phyloP scores from a whole-genome alignment of 176 grass and related monocot genomes.

The Triticum dicoccoides region DNA sequence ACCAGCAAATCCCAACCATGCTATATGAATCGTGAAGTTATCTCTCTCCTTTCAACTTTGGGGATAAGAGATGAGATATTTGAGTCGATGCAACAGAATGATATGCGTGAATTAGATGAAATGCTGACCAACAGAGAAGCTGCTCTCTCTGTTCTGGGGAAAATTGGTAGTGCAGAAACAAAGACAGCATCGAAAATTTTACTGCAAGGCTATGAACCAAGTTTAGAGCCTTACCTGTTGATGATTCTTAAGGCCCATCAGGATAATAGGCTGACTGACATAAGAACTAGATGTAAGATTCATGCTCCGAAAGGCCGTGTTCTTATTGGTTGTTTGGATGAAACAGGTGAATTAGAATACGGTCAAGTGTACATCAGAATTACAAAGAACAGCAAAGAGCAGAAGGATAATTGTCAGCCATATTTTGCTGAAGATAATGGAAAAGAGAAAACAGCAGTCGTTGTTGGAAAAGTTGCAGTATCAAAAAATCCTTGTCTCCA shows the following conservation, averaged over 20 bases:
- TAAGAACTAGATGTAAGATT: constrained; percentile 77
- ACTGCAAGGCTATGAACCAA: constrained; percentile 77
- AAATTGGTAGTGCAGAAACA: constrained; percentile 51
- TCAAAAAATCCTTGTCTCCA: constrained; percentile 95
- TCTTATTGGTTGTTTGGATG: constrained; percentile 93
- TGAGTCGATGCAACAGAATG: constrained; percentile 62
- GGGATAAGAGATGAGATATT: constrained; percentile 81
- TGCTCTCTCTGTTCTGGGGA: constrained; percentile 67
- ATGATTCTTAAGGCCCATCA: constrained; percentile 85
- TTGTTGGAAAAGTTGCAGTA: constrained; percentile 74
- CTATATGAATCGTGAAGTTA: constrained; percentile 84
- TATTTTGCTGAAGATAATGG: constrained; percentile 52
- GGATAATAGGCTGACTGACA: constrained; percentile 71
- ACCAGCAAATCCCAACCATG: constrained; percentile 76
- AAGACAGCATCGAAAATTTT: constrained; percentile 64
- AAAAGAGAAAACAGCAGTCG: constrained; percentile 29
- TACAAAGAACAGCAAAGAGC: constrained; percentile 70
- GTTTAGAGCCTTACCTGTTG: constrained; percentile 68
- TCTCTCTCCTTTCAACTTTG: constrained; percentile 82
- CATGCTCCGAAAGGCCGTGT: constrained; percentile 82
- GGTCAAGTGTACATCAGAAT: constrained; percentile 81
- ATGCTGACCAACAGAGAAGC: constrained; percentile 70
- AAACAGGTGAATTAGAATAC: constrained; percentile 62
- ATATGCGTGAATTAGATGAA: constrained; percentile 62
- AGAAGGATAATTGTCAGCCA: constrained; percentile 38